Conservation (phyloP, 139 green algal genomes). For the Micractinium sp. region DNA sequence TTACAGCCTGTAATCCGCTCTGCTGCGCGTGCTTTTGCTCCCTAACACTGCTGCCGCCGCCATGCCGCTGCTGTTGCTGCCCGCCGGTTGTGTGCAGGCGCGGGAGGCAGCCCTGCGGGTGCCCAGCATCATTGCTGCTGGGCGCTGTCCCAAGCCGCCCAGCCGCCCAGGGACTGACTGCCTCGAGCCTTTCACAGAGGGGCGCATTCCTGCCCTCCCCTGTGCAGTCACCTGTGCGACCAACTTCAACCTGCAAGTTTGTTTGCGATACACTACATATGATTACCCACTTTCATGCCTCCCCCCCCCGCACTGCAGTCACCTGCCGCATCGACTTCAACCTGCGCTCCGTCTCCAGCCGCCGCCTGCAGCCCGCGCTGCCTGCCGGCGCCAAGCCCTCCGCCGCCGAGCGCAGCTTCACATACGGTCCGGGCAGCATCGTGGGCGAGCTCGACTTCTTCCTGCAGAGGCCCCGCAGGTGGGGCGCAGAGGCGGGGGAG, state of each 20-base stretch:
- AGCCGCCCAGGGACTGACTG: too few species aligned
- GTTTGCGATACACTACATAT: too few species aligned
- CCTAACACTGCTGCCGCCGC: background rate
- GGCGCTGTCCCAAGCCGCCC: too few species aligned
- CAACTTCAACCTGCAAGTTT: too few species aligned
- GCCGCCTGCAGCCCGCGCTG: background rate
- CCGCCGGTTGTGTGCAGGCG: too few species aligned
- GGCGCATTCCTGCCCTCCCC: too few species aligned
- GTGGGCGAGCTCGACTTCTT: constrained; percentile 58
- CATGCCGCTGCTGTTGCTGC: background rate
- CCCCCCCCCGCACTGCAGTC: background rate
- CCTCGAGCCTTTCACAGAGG: too few species aligned
- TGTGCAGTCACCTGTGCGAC: too few species aligned
- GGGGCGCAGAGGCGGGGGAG: background rate
- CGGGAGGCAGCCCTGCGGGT: too few species aligned
- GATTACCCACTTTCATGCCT: background rate
- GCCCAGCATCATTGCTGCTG: too few species aligned
- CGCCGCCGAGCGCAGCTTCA: background rate
- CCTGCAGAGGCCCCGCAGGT: constrained; percentile 49
- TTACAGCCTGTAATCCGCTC: background rate
- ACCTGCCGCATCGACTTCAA: constrained; percentile 11
- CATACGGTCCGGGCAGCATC: constrained; percentile 35
- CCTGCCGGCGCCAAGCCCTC: background rate
- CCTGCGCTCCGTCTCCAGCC: background rate
- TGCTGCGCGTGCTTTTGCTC: background rate